phyloP scores from a whole-genome alignment of 306 rosid genomes.

The Mimosa bimucronata region DNA sequence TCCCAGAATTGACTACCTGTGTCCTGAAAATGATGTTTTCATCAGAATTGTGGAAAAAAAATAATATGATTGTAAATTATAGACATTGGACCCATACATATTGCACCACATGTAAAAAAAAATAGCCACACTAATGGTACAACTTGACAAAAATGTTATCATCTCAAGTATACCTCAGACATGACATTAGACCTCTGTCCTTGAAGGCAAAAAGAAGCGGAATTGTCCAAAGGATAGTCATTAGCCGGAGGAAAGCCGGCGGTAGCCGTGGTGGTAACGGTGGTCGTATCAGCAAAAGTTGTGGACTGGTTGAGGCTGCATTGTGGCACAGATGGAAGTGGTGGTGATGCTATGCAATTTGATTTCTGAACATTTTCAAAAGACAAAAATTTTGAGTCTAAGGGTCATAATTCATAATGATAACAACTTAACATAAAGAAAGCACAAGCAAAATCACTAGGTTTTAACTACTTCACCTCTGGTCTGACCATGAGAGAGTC shows the following conservation, averaged over 20 bases:
- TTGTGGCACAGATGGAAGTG: conserved; percentile 46
- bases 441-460: conserved; percentile 6
- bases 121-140: not conserved
- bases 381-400: conserved; percentile 9
- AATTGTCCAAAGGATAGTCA: conserved; percentile 49
- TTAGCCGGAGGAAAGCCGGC: conserved; percentile 34
- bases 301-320: conserved; percentile 55
- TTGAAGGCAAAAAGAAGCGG: conserved; percentile 53
- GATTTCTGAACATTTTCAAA: conserved; percentile 47
- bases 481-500: conserved; percentile 58
- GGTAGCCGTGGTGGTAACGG: not conserved
- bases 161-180: conserved; percentile 49
- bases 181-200: conserved; percentile 52
- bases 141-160: not conserved
- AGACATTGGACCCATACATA: not conserved
- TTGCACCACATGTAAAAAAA: not conserved
- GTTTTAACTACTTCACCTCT: conserved; percentile 50
- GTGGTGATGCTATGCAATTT: conserved; percentile 45
- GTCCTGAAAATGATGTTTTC: conserved; percentile 66
- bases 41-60: conserved; percentile 24
- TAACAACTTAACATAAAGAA: not conserved
- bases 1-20: conserved; percentile 66
- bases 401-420: not conserved
- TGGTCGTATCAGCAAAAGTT: conserved; percentile 51
- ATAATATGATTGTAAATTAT: not conserved